Evolutionary conservation across 2,329 filamentous ascomycete genomes (phyloP).

Genomic region (Ilyonectria destructans): DNA sequence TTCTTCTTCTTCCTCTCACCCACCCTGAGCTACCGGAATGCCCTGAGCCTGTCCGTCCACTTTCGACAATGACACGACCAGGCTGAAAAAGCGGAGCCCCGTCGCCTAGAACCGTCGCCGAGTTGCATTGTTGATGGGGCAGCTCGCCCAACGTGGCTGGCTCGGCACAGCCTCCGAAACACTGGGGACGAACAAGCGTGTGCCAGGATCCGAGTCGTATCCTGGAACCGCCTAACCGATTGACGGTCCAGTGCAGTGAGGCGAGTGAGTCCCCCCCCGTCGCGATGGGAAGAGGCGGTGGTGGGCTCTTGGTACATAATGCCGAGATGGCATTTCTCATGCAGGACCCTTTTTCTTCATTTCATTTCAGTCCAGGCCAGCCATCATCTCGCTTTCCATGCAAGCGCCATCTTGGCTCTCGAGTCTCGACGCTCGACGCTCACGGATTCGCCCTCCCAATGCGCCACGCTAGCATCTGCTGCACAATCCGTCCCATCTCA

Average conservation of each 20-base stretch:
- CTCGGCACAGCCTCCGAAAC: constrained; percentile 38
- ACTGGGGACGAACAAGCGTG: constrained; percentile 40
- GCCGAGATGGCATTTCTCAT: not conserved
- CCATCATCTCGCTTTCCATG: constrained; percentile 7
- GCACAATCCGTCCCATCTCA: constrained; percentile 18
- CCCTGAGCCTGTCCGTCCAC: not conserved
- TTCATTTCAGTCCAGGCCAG: not conserved
- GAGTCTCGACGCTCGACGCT: not conserved
- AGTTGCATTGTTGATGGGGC: constrained; percentile 24
- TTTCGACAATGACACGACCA: constrained; percentile 2
- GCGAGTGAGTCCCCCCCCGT: not conserved
- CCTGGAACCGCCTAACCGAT: constrained; percentile 11
- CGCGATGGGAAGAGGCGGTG: not conserved
- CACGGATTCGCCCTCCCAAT: not conserved
- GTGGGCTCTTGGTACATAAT: not conserved
- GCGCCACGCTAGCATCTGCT: constrained; percentile 17
- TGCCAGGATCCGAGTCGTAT: not conserved
- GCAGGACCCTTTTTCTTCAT: constrained; percentile 6
- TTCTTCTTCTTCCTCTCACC: not conserved
- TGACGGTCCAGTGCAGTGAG: not conserved
- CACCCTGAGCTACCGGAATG: not conserved
- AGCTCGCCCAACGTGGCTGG: constrained; percentile 14
- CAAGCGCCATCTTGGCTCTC: constrained; percentile 8
- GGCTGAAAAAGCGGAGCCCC: constrained; percentile 2
- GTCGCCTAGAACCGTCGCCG: not conserved